phyloP scores from a whole-genome alignment of 1,284 basidiomycete species.

The Marasmius sp. region DNA sequence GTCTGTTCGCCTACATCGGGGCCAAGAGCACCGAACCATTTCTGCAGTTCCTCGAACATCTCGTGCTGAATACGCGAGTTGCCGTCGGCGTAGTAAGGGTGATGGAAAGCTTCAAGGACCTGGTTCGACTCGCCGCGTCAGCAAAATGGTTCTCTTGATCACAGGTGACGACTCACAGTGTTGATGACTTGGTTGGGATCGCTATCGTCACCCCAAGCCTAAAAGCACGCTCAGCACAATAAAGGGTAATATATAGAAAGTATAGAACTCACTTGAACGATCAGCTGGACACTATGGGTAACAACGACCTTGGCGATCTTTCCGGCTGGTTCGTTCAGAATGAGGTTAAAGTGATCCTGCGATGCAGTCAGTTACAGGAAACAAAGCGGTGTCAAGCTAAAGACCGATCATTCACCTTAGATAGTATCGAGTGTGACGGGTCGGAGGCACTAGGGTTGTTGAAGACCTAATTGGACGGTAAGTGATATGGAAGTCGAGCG shows the following conservation, averaged over 20 bases:
- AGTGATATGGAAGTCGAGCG: constrained; percentile 7
- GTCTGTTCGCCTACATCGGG: constrained; percentile 40
- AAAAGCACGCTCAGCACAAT: constrained; percentile 1
- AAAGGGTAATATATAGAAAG: constrained; percentile 4
- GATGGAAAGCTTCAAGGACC: constrained; percentile 70
- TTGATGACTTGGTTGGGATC: constrained; percentile 51
- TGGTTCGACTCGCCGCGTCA: constrained; percentile 18
- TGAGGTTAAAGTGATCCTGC: constrained; percentile 63
- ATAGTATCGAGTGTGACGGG: constrained; percentile 69
- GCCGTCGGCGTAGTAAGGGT: constrained; percentile 63
- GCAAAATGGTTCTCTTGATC: neutral
- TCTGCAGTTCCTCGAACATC: constrained; percentile 61
- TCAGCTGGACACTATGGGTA: constrained; percentile 55
- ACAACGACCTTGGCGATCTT: constrained; percentile 72
- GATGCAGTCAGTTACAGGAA: constrained; percentile 4
- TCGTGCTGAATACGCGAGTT: constrained; percentile 60
- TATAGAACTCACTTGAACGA: constrained; percentile 52
- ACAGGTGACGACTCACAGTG: constrained; percentile 31
- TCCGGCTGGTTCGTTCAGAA: constrained; percentile 72
- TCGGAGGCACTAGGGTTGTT: constrained; percentile 70
- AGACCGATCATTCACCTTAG: constrained; percentile 40
- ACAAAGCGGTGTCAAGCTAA: neutral
- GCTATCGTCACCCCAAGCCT: constrained; percentile 55
- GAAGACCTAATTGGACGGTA: constrained; percentile 51
- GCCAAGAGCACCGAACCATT: constrained; percentile 57